Base-by-base conservation (phyloP, 306 rosid genomes). In the Myrica gale region DNA sequence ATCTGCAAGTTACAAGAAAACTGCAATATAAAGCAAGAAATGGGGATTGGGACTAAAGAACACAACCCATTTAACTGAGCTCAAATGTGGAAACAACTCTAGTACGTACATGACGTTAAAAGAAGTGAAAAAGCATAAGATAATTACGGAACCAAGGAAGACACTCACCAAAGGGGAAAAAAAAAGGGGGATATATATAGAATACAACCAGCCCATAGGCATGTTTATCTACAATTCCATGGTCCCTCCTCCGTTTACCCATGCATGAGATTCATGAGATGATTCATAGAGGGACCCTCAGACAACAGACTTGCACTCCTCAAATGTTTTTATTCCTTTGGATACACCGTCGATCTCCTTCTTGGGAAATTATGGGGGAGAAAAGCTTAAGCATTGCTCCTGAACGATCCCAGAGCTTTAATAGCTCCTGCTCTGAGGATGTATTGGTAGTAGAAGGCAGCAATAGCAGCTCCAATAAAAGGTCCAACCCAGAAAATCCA, bases 401-500 rank as follows among this genome's bases (percentile, higher is more conserved):
- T 87, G 90, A 94, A 94, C 9, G 98, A 94, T 56, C 96, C 97
- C 17, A 94, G 91, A 72, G 98, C 98, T 58, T 90, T 94, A 4
- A 91, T 87, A n/a, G 97, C 98, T 32, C 81, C 85, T 32, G 92
- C 98, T 80, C 98, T 90, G 0, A 94, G 94, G 68, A 94, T 81
- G 71, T 39, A 84, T 54, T 94, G 92, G 82, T 94, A 92, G 87
- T 94, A 94, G 70, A 94, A 54, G 68, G 98, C 96, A 82, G 98
- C 97, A 43, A 55, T 86, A 3, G 88, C 89, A 70, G 98, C 98
- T 76, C 98, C 98, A 50, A 91, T 7, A 45, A 91, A 83, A 4
- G 98, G 98, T 42, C 98, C 98, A 79, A 93, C 88, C 98, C 98
- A 93, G 88, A 91, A 93, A 26, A 93, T 87, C 98, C 98, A 94